phyloP scores from a whole-genome alignment of 164 flowering plant species.

The Umbellularia californica region DNA sequence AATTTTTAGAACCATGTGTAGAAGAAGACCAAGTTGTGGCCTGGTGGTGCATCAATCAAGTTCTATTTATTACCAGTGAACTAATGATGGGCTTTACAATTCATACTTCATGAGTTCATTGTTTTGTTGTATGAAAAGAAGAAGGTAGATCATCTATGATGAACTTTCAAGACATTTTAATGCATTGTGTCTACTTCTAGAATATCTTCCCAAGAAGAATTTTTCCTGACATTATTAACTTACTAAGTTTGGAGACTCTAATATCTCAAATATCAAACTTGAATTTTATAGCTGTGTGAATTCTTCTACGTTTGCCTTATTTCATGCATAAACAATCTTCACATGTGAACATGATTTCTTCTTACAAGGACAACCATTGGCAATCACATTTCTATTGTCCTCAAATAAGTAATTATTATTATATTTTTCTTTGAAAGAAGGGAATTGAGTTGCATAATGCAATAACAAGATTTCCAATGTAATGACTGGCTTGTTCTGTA shows the following conservation, averaged over 20 bases:
- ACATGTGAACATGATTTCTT: neutral
- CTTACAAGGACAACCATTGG: neutral
- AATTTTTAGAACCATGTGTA: too few species aligned
- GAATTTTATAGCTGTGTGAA: neutral
- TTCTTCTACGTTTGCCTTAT: neutral
- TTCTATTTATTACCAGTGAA: neutral
- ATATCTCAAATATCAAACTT: neutral
- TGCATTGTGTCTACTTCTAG: neutral
- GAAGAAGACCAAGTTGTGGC: neutral
- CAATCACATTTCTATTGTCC: neutral
- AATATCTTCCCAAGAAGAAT: neutral
- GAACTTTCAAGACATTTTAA: neutral
- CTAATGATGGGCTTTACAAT: neutral
- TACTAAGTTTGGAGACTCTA: neutral
- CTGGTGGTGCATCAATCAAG: neutral
- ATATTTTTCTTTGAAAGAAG: neutral
- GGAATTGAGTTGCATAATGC: neutral
- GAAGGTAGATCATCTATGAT: neutral
- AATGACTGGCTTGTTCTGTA: constrained; percentile 1
- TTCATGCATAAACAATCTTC: neutral
- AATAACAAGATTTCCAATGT: neutral
- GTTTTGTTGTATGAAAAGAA: neutral
- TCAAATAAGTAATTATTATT: neutral
- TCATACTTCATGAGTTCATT: neutral
- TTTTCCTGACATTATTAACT: neutral